These are phyloP conservation scores for Ceratocystis colombiana DNA, from an alignment of 2,329 filamentous ascomycete species.

Conservation along the genomic window DNA sequence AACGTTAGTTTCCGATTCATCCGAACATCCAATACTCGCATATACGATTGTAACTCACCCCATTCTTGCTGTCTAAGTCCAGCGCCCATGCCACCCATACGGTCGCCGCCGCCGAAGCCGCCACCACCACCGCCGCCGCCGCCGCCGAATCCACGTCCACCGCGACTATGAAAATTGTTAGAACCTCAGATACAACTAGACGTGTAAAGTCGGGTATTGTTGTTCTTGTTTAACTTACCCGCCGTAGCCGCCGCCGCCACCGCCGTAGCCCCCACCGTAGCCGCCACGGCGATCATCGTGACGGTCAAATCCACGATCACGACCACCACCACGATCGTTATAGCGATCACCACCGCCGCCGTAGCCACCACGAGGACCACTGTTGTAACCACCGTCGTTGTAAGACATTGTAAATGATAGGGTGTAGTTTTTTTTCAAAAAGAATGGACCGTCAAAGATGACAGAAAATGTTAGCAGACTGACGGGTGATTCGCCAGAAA, in stretches of 20 bases:
- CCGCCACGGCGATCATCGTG: conserved; percentile 34
- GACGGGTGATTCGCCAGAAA: neutral
- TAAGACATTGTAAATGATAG: conserved; percentile 35
- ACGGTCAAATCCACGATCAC: conserved; percentile 35
- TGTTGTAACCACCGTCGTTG: conserved; percentile 35
- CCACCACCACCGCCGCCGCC: conserved; percentile 30
- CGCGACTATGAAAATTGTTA: conserved; percentile 34
- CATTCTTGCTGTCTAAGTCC: conserved; percentile 80
- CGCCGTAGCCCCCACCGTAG: conserved; percentile 28
- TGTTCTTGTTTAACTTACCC: conserved; percentile 32
- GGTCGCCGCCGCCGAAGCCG: conserved; percentile 68
- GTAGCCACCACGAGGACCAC: conserved; percentile 31
- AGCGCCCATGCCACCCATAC: conserved; percentile 84
- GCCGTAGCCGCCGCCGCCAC: conserved; percentile 30
- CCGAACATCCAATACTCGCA: neutral
- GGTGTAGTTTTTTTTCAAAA: conserved; percentile 1
- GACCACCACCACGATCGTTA: conserved; percentile 33
- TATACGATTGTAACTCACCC: conserved; percentile 49
- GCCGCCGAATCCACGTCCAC: conserved; percentile 34
- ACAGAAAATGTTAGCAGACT: neutral
- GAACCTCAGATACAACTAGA: conserved; percentile 24
- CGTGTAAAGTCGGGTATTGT: neutral
- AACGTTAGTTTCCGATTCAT: neutral
- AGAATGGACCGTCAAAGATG: conserved; percentile 4
- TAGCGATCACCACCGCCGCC: conserved; percentile 34